A percentile compares a stretch with the other conserved stretches of the same genome.
Conservation (phyloP, 1,284 basidiomycete species). For the Cryptococcus depauperatus region DNA sequence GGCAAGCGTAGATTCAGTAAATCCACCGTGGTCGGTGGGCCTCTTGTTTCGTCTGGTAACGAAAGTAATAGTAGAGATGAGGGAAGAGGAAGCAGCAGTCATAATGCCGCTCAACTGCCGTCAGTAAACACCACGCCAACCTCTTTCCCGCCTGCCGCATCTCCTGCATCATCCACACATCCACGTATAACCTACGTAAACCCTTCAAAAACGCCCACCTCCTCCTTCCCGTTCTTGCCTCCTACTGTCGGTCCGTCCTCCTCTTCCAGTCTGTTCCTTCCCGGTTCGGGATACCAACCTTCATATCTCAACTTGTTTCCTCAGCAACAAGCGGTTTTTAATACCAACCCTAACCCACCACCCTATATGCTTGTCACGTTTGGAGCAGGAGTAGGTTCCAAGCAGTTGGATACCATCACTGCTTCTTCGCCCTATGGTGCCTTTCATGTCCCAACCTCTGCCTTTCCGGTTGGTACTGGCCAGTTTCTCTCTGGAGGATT, state of each 20-base stretch:
- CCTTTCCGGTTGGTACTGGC: slow-evolving; percentile 53
- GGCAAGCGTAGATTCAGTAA: slow-evolving; percentile 9
- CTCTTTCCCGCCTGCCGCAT: slow-evolving; percentile 5
- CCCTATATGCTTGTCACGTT: slow-evolving; percentile 68
- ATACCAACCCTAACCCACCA: slow-evolving; percentile 50
- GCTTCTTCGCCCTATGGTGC: slow-evolving; percentile 68
- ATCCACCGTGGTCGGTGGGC: background rate
- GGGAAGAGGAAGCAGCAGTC: no score
- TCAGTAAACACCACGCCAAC: background rate
- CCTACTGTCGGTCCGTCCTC: slow-evolving; percentile 17
- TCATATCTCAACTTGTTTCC: slow-evolving; percentile 4
- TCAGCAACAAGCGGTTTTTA: slow-evolving; percentile 13
- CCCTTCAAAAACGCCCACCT: slow-evolving; percentile 25
- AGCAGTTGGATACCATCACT: slow-evolving; percentile 69
- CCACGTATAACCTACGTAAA: slow-evolving; percentile 31
- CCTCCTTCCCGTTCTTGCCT: slow-evolving; percentile 17
- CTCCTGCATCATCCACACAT: slow-evolving; percentile 1
- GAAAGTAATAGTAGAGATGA: no score
- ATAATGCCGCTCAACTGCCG: no score
- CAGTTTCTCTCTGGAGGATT: slow-evolving; percentile 83
- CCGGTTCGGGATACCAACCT: slow-evolving; percentile 4
- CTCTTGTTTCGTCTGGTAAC: background rate
- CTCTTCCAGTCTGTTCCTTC: slow-evolving; percentile 9
- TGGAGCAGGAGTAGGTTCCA: slow-evolving; percentile 70
- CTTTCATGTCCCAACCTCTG: slow-evolving; percentile 67